These are phyloP conservation scores for Flammula alnicola DNA, from an alignment of 1,284 basidiomycete genomes.

Conservation along the genomic window DNA sequence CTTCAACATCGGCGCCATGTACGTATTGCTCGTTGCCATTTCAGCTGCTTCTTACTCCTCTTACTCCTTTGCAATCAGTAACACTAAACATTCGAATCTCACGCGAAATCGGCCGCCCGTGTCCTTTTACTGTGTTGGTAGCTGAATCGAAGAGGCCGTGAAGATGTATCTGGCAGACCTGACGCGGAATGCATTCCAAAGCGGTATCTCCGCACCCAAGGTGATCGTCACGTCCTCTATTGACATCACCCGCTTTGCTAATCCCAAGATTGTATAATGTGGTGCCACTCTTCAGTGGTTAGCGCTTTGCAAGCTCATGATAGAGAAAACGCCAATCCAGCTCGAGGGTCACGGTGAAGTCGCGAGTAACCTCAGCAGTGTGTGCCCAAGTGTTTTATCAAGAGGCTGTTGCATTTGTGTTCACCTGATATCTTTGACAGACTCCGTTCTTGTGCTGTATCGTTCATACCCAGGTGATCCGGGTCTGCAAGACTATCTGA, in stretches of 20 bases:
- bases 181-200: slow-evolving; percentile 73
- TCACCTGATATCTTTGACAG: slow-evolving; percentile 37
- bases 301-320: slow-evolving; percentile 60
- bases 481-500: slow-evolving; percentile 64
- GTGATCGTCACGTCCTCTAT: slow-evolving; percentile 37
- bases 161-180: slow-evolving; percentile 68
- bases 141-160: neutral
- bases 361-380: slow-evolving; percentile 53
- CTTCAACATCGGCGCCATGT: slow-evolving; percentile 4
- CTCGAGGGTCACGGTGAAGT: slow-evolving; percentile 39
- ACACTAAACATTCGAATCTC: neutral
- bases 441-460: slow-evolving; percentile 69
- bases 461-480: slow-evolving; percentile 68
- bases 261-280: neutral
- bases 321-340: slow-evolving; percentile 51
- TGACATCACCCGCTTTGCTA: neutral
- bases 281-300: slow-evolving; percentile 69
- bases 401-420: neutral
- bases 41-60: slow-evolving; percentile 6
- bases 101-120: neutral
- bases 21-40: slow-evolving; percentile 11
- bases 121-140: neutral
- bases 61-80: slow-evolving; percentile 1
- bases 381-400: slow-evolving; percentile 28
- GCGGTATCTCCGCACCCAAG: slow-evolving; percentile 63